Conservation (phyloP, 805 yeast genomes). For the Pichia exigua region DNA sequence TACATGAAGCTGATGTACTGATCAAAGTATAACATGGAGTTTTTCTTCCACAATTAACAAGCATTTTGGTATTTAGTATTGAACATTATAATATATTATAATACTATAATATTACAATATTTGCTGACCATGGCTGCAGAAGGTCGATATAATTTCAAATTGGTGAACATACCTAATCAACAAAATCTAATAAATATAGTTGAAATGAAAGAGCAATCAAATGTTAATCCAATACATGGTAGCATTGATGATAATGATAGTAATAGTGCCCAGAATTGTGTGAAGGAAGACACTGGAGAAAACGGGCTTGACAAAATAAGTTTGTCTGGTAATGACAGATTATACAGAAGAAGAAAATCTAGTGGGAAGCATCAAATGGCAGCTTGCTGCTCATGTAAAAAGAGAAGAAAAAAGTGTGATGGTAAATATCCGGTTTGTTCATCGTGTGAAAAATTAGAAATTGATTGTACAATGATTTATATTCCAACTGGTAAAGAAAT, state of each 20-base stretch:
- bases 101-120: too few relatives aligned
- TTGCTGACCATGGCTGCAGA: background rate
- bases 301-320: background rate
- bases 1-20: too few relatives aligned
- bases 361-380: conserved; percentile 30
- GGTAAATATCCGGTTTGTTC: conserved; percentile 42
- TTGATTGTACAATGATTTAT: conserved; percentile 40
- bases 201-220: background rate
- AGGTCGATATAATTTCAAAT: background rate
- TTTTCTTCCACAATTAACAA: too few relatives aligned
- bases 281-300: background rate
- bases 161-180: background rate
- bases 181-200: background rate
- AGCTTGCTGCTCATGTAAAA: conserved; percentile 45
- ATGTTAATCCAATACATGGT: background rate
- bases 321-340: background rate
- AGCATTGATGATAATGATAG: background rate
- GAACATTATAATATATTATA: too few relatives aligned
- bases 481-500: conserved; percentile 41
- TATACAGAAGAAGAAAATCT: background rate
- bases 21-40: too few relatives aligned
- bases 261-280: too few relatives aligned
- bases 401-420: conserved; percentile 43
- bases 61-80: too few relatives aligned
- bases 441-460: conserved; percentile 33